phyloP scores from a whole-genome alignment of 805 yeast genomes.

The Myxozyma kluyveri region DNA sequence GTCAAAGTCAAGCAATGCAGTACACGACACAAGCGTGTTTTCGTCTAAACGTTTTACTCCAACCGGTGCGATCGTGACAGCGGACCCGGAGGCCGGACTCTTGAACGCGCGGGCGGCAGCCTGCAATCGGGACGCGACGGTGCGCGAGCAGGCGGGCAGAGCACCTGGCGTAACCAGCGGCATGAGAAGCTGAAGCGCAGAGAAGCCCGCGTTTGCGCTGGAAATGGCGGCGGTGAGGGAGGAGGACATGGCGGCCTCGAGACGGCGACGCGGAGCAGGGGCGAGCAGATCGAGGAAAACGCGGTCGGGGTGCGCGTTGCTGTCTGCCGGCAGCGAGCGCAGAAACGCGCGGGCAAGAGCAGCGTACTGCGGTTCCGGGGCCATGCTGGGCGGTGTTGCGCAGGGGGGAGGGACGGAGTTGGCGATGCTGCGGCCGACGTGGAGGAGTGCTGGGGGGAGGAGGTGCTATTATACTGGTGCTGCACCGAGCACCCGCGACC shows the following conservation, averaged over 20 bases:
- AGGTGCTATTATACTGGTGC: not conserved
- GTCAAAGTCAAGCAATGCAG: not conserved
- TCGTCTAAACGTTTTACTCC: slow-evolving; percentile 2
- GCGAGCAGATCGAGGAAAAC: slow-evolving; percentile 8
- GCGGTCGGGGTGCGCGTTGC: slow-evolving; percentile 1
- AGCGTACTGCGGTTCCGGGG: slow-evolving; percentile 7
- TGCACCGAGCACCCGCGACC: too few relatives aligned
- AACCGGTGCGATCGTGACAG: not conserved
- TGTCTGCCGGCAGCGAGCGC: not conserved
- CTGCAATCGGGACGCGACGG: not conserved
- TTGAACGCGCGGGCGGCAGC: slow-evolving; percentile 4
- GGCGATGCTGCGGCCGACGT: not conserved
- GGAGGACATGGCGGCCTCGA: slow-evolving; percentile 3
- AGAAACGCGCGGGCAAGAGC: slow-evolving; percentile 3
- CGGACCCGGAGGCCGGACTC: too few relatives aligned
- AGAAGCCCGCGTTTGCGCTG: not conserved
- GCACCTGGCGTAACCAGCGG: not conserved
- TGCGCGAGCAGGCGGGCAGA: not conserved
- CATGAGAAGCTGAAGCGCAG: not conserved
- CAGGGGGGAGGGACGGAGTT: not conserved
- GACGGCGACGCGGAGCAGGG: slow-evolving; percentile 8
- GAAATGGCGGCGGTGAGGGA: slow-evolving; percentile 1
- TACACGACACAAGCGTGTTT: not conserved
- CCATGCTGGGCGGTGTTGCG: not conserved
- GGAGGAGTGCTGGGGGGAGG: not conserved